Evolutionary conservation across 1,284 basidiomycete species (phyloP), one percentile per base, ranked within the genome.

Genomic region (Malassezia yamatoensis): DNA sequence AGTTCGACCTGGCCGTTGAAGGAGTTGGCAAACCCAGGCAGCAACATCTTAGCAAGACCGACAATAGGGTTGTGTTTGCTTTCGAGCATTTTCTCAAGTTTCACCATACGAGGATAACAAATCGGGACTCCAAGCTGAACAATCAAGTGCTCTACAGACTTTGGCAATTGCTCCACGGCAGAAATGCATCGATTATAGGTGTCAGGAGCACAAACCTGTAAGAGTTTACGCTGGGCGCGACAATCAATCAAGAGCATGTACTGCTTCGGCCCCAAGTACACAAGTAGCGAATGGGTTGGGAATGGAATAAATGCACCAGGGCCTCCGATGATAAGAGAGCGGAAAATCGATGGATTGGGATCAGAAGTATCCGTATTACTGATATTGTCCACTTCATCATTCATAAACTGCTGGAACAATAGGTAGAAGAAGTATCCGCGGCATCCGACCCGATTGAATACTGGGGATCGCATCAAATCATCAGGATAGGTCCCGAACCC

Each of bases 401-500:
- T 58, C 58, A 72, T 54, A 41, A 72, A 72, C 12, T 67, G 64
- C 61, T 74, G 71, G 65, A 74, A 74, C 40, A 74, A 66, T 36
- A 70, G 60, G 60, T 72, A 74, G 61, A 59, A 74, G 40, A 67
- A 70, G 62, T 66, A 70, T 35, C 69, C 71, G 10, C 61, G 60
- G 7, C 45, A 39, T 12, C 69, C 71, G 32, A 72, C 61, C 16
- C 53, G 46, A 55, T 69, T 72, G 61, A 74, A 74, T 33, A 74
- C 61, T 24, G 63, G 59, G 1, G 70, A 60, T 15, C 48, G 42
- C 70, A 72, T 72, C 24, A 72, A 58, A 6, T 68, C 61, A 50
- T 73, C 69, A 0, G 67, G 58, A 39, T 74, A 89, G 66, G 86
- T 88, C 62, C 88, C 88, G 72, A 90, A 96, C 6, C 90, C 91